Base-by-base conservation (phyloP, 129 eudicot genomes). In the Silybum marianum region DNA sequence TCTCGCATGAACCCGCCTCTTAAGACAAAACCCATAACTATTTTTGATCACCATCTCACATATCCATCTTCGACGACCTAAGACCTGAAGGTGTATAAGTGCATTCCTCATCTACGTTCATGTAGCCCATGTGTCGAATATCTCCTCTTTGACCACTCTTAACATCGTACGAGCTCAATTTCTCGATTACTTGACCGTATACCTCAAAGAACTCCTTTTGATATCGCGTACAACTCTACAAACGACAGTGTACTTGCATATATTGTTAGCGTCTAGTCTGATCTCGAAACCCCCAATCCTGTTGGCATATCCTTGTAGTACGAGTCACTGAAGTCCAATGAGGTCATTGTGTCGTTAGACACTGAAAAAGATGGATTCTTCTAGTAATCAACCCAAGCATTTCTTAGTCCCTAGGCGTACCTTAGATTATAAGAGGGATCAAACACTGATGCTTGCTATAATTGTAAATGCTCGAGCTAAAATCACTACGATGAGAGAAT, bases 341-440 rank as follows among this genome's bases (percentile, higher is more conserved):
- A 94, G 2, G 90, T 90, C 87, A 90, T 90, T 0, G 88, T 66
- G 21, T 92, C 97, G 67, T 92, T 92, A 60, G 90, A 88, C 73
- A 92, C 93, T 3, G 97, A 90, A 24, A 90, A 22, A 26, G 91
- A 86, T 0, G 97, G 95, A 3, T 90, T 82, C 12, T 84, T 81
- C 68, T 38, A 36, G 81, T 63, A 92, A 73, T 84, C 77, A 0
- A 78, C 81, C 34, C 97, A 92, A 0, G 95, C 97, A 18, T 81
- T 81, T 34, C 86, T 76, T 51, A 92, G 34, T 0, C 86, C 93
- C 7, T 67, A 21, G 0, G 97, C 92, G 58, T 88, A 87, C 74
- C 88, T 79, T 1, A 90, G 89, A 69, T 92, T 90, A 32, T 83
- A 84, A 1, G 90, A 78, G n/a, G 97, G 97, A 69, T 90, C 93